These are phyloP conservation scores for Umbelopsis ramanniana DNA, from an alignment of 192 early-diverging fungal species.

Conservation along the genomic window DNA sequence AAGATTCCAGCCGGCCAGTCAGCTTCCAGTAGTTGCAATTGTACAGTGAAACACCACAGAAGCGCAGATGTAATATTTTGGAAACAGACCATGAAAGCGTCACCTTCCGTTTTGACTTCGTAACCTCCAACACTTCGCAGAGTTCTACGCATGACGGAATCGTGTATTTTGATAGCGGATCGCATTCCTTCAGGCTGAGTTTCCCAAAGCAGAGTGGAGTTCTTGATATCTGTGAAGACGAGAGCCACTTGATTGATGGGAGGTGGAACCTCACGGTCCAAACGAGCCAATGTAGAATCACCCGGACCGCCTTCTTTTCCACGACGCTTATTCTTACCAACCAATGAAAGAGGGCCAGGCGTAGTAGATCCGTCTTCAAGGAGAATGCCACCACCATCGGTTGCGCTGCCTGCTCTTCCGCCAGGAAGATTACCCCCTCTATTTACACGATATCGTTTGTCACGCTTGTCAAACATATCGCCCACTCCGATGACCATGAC, in stretches of 20 bases:
- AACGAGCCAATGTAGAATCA: constrained; percentile 62
- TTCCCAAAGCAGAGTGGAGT: constrained; percentile 94
- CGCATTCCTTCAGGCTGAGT: constrained; percentile 82
- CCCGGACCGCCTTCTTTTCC: constrained; percentile 52
- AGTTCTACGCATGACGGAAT: constrained; percentile 79
- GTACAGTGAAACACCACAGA: constrained; percentile 88
- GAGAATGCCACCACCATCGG: constrained; percentile 13
- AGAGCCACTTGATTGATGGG: constrained; percentile 83
- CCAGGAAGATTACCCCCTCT: constrained; percentile 43
- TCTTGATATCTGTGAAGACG: constrained; percentile 95
- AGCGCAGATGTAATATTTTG: constrained; percentile 78
- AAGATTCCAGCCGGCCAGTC: constrained; percentile 91
- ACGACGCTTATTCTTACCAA: constrained; percentile 45
- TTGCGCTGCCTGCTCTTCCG: constrained; percentile 34
- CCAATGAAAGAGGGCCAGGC: constrained; percentile 11
- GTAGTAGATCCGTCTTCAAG: constrained; percentile 24
- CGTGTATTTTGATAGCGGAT: constrained; percentile 85
- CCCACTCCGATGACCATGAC: constrained; percentile 90
- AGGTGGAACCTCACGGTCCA: constrained; percentile 80
- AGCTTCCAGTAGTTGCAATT: constrained; percentile 75
- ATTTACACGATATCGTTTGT: constrained; percentile 37
- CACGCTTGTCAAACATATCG: constrained; percentile 67
- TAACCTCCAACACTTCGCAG: constrained; percentile 86
- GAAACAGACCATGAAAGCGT: constrained; percentile 94
- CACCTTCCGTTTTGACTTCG: constrained; percentile 95